Conservation (phyloP, 2,329 filamentous ascomycete genomes). For the Neodidymelliopsis sp. region DNA sequence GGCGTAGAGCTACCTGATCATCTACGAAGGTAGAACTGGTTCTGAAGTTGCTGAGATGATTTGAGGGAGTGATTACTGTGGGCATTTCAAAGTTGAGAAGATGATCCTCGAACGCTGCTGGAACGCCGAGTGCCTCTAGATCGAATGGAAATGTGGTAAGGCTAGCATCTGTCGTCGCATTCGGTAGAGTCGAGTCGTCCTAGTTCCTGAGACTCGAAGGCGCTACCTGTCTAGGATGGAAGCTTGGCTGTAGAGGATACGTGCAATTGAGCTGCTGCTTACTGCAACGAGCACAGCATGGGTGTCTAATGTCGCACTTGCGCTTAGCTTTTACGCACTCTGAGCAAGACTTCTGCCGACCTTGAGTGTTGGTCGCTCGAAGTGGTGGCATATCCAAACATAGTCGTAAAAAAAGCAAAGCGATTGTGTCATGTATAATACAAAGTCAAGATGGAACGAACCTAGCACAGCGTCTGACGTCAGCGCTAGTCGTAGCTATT, state of each 20-base stretch:
- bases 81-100: conserved; percentile 8
- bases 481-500: conserved; percentile 6
- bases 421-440: no score
- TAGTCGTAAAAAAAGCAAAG: no score
- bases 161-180: conserved; percentile 25
- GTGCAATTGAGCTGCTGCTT: conserved; percentile 58
- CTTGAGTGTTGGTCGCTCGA: conserved; percentile 31
- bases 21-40: background rate
- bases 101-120: conserved; percentile 1
- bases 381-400: conserved; percentile 52
- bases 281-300: conserved; percentile 61
- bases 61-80: conserved; percentile 58
- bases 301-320: conserved; percentile 62
- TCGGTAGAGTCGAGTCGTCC: conserved; percentile 28
- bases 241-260: conserved; percentile 46
- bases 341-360: conserved; percentile 62
- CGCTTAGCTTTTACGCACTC: conserved; percentile 66
- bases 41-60: conserved; percentile 51
- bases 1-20: background rate
- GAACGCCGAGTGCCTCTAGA: conserved; percentile 9
- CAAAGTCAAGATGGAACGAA: background rate
- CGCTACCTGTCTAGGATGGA: background rate
- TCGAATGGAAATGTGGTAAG: conserved; percentile 7
- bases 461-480: conserved; percentile 4
- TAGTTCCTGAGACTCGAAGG: conserved; percentile 4